These are phyloP conservation scores for Henningerozyma blattae DNA, from an alignment of 805 yeast genomes.

Conservation along the genomic window DNA sequence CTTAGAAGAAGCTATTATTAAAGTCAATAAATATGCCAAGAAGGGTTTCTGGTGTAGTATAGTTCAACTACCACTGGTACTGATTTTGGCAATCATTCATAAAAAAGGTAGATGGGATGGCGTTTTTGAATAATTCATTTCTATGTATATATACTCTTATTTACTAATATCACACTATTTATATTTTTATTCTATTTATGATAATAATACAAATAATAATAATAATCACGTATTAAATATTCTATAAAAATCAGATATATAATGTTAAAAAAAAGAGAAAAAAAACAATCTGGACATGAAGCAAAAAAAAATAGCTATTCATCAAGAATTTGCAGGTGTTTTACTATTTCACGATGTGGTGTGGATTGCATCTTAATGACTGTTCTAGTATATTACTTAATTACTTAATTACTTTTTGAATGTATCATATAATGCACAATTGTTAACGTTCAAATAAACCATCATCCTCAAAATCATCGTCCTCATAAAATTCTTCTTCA, in stretches of 20 bases:
- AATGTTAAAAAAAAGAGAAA: too few relatives aligned
- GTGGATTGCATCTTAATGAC: too few relatives aligned
- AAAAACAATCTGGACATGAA: too few relatives aligned
- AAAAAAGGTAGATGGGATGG: conserved; percentile 94
- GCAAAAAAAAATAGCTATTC: too few relatives aligned
- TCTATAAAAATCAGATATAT: too few relatives aligned
- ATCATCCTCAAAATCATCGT: conserved; percentile 40
- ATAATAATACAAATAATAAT: too few relatives aligned
- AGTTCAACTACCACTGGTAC: conserved; percentile 82
- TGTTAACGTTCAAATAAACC: conserved; percentile 44
- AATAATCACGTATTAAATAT: not conserved
- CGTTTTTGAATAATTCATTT: conserved; percentile 29
- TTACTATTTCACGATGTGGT: too few relatives aligned
- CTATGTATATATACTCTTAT: not conserved
- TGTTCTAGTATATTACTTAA: too few relatives aligned
- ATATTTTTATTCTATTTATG: not conserved
- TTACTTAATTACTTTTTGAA: not conserved
- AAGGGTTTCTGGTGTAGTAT: conserved; percentile 90
- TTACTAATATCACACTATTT: not conserved
- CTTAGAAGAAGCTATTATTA: conserved; percentile 41
- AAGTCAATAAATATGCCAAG: conserved; percentile 63
- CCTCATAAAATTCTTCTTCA: conserved; percentile 33
- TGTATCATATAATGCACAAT: not conserved
- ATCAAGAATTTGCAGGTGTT: too few relatives aligned
- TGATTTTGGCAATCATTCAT: conserved; percentile 86